Evolutionary conservation across 345 rosid genomes (phyloP).

Genomic region (Orychophragmus violaceus): DNA sequence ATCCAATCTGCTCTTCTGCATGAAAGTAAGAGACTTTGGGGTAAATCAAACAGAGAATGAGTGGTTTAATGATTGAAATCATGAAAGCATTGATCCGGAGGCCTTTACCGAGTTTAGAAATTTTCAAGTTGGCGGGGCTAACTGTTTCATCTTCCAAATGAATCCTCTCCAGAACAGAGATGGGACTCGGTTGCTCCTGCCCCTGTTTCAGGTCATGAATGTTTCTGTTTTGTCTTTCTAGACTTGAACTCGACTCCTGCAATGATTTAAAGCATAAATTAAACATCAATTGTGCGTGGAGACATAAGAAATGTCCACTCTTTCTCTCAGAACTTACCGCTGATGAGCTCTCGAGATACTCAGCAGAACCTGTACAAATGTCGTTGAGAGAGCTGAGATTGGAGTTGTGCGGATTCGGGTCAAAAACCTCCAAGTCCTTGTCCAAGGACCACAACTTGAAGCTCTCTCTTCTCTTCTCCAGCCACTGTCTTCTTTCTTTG

Average conservation of each 20-base stretch:
- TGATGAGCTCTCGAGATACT: constrained; percentile 21
- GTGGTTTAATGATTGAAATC: neutral
- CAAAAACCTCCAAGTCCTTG: constrained; percentile 22
- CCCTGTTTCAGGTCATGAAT: constrained; percentile 19
- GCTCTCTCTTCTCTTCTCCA: constrained; percentile 32
- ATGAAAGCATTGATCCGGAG: neutral
- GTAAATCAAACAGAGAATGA: constrained; percentile 4
- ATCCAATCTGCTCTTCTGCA: constrained; percentile 34
- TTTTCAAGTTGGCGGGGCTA: constrained; percentile 20
- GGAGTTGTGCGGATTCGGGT: constrained; percentile 9
- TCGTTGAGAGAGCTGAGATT: constrained; percentile 16
- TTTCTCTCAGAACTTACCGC: constrained; percentile 27
- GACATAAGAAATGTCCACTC: neutral
- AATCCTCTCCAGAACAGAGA: constrained; percentile 51
- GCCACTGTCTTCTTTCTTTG: constrained; percentile 33
- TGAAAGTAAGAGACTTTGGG: neutral
- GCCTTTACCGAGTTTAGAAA: constrained; percentile 34
- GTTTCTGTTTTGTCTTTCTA: constrained; percentile 21
- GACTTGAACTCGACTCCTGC: constrained; percentile 41
- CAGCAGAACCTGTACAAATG: constrained; percentile 1
- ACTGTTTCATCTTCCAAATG: constrained; percentile 33
- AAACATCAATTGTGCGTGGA: neutral
- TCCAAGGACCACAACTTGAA: constrained; percentile 22
- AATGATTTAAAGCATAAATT: neutral
- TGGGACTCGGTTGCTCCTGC: constrained; percentile 55